Evolutionary conservation across 108 stramenopile species (phyloP), one percentile per base, ranked within the genome.

Genomic region (Aureococcus anophagefferens): DNA sequence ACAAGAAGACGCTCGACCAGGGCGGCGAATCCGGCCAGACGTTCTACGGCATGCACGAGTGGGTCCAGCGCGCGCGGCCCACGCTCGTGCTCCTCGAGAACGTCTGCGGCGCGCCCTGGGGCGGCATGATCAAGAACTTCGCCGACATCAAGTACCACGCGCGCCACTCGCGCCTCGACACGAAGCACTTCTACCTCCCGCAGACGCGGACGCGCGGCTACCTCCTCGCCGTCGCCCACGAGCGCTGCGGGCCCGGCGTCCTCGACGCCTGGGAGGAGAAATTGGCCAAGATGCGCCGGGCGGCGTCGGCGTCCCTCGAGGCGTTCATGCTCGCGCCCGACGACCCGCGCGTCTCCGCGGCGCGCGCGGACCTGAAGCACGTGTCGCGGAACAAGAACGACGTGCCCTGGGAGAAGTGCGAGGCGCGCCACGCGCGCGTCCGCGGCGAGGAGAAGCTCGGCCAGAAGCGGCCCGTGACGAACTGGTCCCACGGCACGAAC

Each of bases 301-400:
- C 74, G 29, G 76, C 78, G 21, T 74, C 72, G 15, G 72, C 68
- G 25, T 30, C 76, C n/a, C 72, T 83, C 30, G 79, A 79, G 40
- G 78, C 68, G 18, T 83, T 83, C 46, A 79, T 83, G 78, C 71
- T 83, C 33, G 68, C 68, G 9, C 59, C 70, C 63, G 78, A 83
- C 70, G 78, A 83, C 71, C 78, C 82, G 33, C 71, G 82, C 46
- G 79, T 79, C 25, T 29, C 69, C 31, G 64, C 69, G 30, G 82
- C 76, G 28, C 67, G 78, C 62, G 68, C 59, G 63, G 51, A 64
- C 29, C 70, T 83, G 62, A 37, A 68, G 31, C 67, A 62, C 36
- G 65, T 59, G 11, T 45, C 34, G 35, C 45, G 17, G 16, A 33
- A 65, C 32, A 65, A 65, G 34, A 33, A 34, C 70, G 81, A 31